Evolutionary conservation across 192 early-diverging fungal genomes (phyloP), one percentile per base, ranked within the genome.

Genomic region (Linnemannia schmuckeri): DNA sequence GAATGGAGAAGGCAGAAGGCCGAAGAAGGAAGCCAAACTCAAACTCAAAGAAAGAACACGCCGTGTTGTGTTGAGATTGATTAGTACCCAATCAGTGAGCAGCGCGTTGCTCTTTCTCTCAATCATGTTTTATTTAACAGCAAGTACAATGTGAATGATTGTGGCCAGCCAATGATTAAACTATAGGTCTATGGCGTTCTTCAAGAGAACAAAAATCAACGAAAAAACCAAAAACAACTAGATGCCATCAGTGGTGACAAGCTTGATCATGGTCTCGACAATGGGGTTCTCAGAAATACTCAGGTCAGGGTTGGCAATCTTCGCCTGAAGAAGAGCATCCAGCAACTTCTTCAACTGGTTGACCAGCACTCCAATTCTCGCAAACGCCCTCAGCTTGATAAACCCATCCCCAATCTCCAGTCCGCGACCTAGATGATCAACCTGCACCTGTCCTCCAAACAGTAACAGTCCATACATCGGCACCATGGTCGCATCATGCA

Each of bases 401-500:
- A 90, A 92, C 24, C 92, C 92, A 41, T 89, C 88, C 18, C 95
- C 95, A 42, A 96, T 82, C 5, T 78, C 75, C 6, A 97, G 77
- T 1, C 95, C 92, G 38, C 93, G 90, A 18, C 94, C 93, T 33
- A 92, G 85, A 81, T 94, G 93, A 78, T 97, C 95, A 9, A 97
- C 94, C 5, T 85, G 74, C 7, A 97, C 89, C n/a, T 88, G 83
- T 12, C 96, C 96, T 18, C 97, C 97, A 91, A 98, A 96, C 88
- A 98, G 89, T 27, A 98, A 81, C 40, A 98, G 40, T 0, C 94
- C 93, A 82, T 94, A 96, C 55, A 94, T 75, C 0, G 94, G 93
- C 8, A 94, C 91, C 72, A 85, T 90, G 0, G 94, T 95, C 5
- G 92, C 90, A 88, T 95, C 94, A 30, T 93, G 89, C 27, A 94